Evolutionary conservation across 495 filamentous ascomycete genomes (phyloP), one percentile per base, ranked within the genome.

Genomic region (Aspergillus heteromorphus): DNA sequence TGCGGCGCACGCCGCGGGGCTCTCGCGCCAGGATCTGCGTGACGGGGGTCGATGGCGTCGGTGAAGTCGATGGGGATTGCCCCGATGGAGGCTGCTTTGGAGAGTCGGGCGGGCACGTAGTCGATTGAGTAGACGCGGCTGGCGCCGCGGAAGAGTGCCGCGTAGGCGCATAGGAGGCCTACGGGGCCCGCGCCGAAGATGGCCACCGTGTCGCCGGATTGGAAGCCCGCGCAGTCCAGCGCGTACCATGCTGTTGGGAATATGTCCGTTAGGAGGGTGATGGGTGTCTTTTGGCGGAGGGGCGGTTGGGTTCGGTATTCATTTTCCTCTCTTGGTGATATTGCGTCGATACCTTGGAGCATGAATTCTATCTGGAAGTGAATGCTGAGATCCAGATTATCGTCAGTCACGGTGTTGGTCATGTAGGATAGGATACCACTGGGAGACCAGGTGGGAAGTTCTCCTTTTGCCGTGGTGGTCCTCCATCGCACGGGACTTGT

Each of bases 111-210:
- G 10, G 30, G n/a, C 1, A 59, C 51, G 11, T 57, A 55, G 36
- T 59, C 58, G 5, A 59, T 50, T 9, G 10, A 23, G 40, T 60
- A 64, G 25, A 64, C 55, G 0, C 23, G 52, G 17, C 42, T 48
- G 18, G 45, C 80, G 5, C 79, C 80, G 3, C 78, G 70, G 11
- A 83, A 65, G 5, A 71, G 53, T 6, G 69, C 78, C 10, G 66
- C 73, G 61, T 82, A 82, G 7, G 79, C 79, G 0, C 71, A 67
- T 63, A 82, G 73, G 1, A 82, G 60, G 1, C 79, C 79, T 0
- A 82, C 75, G 4, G 55, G 49, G 41, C 55, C 55, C 19, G 55
- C 55, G 6, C 49, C 55, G 23, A 57, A 57, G 9, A 56, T 48
- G n/a, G 54, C 54, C 1, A 56, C 48, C 8, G 47, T 51, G 8